Evolutionary conservation across 345 rosid genomes (phyloP).

Genomic region (Leavenworthia alabamica): DNA sequence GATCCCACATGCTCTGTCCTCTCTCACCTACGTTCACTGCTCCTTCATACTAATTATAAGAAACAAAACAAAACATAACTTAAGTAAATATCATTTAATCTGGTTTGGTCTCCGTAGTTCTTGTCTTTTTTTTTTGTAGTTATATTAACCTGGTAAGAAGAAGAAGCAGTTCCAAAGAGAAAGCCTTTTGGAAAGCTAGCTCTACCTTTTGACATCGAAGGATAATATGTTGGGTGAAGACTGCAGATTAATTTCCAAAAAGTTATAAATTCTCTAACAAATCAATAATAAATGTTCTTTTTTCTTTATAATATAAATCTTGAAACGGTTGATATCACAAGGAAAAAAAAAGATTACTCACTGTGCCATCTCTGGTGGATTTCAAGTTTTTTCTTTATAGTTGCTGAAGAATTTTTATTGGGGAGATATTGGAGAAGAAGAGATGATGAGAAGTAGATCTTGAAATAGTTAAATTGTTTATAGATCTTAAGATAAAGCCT

Average conservation of each 20-base stretch:
- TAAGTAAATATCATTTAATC: background rate
- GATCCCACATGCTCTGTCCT: constrained; percentile 37
- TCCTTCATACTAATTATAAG: constrained; percentile 25
- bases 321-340: too few species aligned
- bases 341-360: constrained; percentile 14
- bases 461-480: background rate
- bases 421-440: background rate
- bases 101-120: too few species aligned
- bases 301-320: too few species aligned
- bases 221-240: constrained; percentile 23
- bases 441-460: constrained; percentile 9
- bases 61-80: background rate
- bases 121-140: too few species aligned
- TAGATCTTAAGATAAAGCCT: background rate
- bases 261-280: background rate
- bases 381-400: too few species aligned
- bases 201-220: constrained; percentile 28
- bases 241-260: constrained; percentile 2
- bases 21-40: constrained; percentile 19
- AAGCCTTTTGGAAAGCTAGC: constrained; percentile 37
- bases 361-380: constrained; percentile 24
- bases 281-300: background rate
- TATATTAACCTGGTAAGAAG: constrained; percentile 44
- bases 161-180: constrained; percentile 37
- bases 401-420: background rate